Percentiles rank a stretch among this genome's conserved stretches.
Conservation (phyloP, 371 early-diverging fungal genomes). For the Mucor plumbeus region DNA sequence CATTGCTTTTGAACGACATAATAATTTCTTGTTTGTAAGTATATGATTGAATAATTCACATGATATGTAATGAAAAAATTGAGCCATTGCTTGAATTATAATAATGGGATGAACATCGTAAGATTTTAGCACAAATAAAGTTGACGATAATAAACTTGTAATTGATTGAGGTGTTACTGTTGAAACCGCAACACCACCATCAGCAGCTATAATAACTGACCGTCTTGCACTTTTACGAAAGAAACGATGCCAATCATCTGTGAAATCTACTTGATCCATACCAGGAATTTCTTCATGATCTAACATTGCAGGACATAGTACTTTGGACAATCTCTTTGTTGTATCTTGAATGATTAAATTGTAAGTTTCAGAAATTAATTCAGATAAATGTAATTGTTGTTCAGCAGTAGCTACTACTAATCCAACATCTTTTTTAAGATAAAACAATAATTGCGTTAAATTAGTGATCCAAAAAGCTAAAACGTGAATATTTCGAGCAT, state of each 20-base stretch:
- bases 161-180: conserved; percentile 58
- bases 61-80: conserved; percentile 77
- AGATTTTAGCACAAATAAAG: conserved; percentile 62
- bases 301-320: conserved; percentile 72
- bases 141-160: conserved; percentile 64
- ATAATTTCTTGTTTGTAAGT: conserved; percentile 71
- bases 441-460: conserved; percentile 73
- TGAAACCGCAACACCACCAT: not conserved
- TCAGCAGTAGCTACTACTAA: conserved; percentile 65
- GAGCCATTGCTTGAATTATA: conserved; percentile 67
- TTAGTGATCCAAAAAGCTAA: conserved; percentile 87
- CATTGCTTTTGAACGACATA: conserved; percentile 83
- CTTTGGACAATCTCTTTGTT: conserved; percentile 56
- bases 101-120: conserved; percentile 74
- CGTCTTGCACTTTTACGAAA: conserved; percentile 31
- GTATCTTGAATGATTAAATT: conserved; percentile 63
- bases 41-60: conserved; percentile 86
- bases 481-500: conserved; percentile 46
- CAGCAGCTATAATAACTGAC: not conserved
- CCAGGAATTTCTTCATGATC: conserved; percentile 75
- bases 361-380: conserved; percentile 75
- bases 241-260: conserved; percentile 63
- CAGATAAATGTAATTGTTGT: conserved; percentile 68
- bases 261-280: conserved; percentile 68
- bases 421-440: conserved; percentile 79